Base-by-base conservation (phyloP, 179 eudicot species). In the Heliamphora pulchella region DNA sequence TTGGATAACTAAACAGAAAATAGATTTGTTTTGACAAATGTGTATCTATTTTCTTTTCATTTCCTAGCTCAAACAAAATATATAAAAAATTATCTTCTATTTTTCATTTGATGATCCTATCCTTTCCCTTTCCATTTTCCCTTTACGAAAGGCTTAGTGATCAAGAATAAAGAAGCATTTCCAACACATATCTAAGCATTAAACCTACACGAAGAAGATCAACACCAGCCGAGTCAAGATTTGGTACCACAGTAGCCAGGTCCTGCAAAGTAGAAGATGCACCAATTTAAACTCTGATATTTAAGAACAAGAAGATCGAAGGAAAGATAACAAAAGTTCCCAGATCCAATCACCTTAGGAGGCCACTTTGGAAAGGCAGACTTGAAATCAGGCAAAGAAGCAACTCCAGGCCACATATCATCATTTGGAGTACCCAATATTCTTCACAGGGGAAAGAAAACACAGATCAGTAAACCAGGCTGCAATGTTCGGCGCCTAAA, bases 331-430 rank as follows among this genome's bases (percentile, higher is more conserved):
- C 18, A 55, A 10, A 4, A 9, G 9, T 46, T 48, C 10, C 20
- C 1, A 51, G 18, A 65, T 10, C 4, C 4, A 63, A 79, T 82
- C 67, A 94, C 98, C 98, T 93, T 90, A 18, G 97, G 57, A 66
- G 87, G 83, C 97, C 97, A 93, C 87, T 88, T 93, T 31, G 97
- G 97, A 74, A 95, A 95, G 63, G 92, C 80, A 71, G 90, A 83
- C 78, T 91, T 95, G 68, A 90, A 93, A 83, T 95, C 97, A 62
- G 97, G 97, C 77, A 93, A 87, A 82, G 98, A 91, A 74, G 91
- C 87, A 71, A 95, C 97, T 70, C 97, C 98, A 80, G 97, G 94
- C 98, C 97, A 95, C 75, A 89, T 89, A 70, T 95, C 91, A 81
- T 95, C 98, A 82, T 85, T 93, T 74, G 98, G 98, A 62, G 98